Evolutionary conservation across 352 stramenopile species (phyloP).

Genomic region (Phytophthora lateralis): DNA sequence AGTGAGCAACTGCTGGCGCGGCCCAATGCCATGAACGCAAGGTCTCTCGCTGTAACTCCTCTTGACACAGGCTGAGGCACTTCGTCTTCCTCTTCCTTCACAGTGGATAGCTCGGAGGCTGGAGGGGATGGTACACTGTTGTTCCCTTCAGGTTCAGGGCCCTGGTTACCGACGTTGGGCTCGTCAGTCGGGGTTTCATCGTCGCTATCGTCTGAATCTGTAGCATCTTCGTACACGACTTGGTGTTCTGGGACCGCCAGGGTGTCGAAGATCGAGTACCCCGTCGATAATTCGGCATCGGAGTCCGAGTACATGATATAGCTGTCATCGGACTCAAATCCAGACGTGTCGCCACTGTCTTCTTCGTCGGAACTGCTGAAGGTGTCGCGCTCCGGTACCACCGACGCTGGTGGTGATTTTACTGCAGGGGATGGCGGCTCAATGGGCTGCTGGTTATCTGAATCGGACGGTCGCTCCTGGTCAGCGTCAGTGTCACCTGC

Average conservation of each 20-base stretch:
- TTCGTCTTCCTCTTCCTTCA: conserved; percentile 31
- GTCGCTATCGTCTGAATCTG: conserved; percentile 13
- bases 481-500: conserved; percentile 11
- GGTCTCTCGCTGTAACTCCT: conserved; percentile 31
- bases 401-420: conserved; percentile 11
- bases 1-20: conserved; percentile 27
- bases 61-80: conserved; percentile 15
- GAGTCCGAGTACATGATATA: conserved; percentile 40
- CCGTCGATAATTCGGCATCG: conserved; percentile 41
- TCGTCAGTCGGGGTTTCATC: conserved; percentile 6
- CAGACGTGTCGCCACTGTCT: conserved; percentile 21
- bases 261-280: conserved; percentile 21
- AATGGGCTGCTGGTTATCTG: conserved; percentile 15
- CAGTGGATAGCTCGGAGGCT: conserved; percentile 23
- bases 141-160: conserved; percentile 12
- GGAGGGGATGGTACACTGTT: conserved; percentile 11
- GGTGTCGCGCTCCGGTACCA: conserved; percentile 18
- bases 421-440: background rate
- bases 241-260: background rate
- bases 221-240: conserved; percentile 3
- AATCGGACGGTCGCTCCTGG: conserved; percentile 4
- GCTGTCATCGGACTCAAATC: conserved; percentile 37
- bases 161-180: conserved; percentile 12
- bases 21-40: conserved; percentile 39
- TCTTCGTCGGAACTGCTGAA: conserved; percentile 24